Percentiles rank a stretch among this genome's conserved stretches.
Evolutionary conservation across 2,329 filamentous ascomycete species (phyloP).

Genomic region (Torrubiellomyces zombiae): DNA sequence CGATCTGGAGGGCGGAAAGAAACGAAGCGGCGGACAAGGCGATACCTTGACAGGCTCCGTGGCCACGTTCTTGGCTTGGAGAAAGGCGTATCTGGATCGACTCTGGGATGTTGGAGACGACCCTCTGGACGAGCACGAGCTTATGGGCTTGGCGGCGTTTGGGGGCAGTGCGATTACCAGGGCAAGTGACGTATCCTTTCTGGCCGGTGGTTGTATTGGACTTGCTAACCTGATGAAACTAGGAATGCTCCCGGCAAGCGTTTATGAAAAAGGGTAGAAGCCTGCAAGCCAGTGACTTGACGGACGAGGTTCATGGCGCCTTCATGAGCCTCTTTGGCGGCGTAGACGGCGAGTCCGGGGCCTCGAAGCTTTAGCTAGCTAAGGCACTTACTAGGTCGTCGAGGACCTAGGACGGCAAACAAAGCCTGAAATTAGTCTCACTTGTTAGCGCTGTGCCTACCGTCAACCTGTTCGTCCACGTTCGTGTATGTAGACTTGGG

Average conservation of each 20-base stretch:
- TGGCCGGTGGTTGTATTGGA: neutral
- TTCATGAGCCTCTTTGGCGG: slow-evolving; percentile 73
- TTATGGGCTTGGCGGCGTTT: slow-evolving; percentile 67
- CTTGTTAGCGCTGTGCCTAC: no score
- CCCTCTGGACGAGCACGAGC: slow-evolving; percentile 32
- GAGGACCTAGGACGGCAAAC: no score
- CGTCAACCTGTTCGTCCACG: no score
- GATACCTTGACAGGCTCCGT: slow-evolving; percentile 85
- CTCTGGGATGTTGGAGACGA: slow-evolving; percentile 49
- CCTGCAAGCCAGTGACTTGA: slow-evolving; percentile 84
- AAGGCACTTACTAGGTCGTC: neutral
- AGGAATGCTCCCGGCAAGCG: slow-evolving; percentile 72
- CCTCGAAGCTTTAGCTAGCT: slow-evolving; percentile 19
- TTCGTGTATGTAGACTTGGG: no score
- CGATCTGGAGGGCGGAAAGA: slow-evolving; percentile 66
- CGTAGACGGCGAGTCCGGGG: slow-evolving; percentile 25
- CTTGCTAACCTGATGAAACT: neutral
- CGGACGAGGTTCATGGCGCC: slow-evolving; percentile 70
- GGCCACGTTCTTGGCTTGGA: slow-evolving; percentile 78
- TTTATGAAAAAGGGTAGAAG: slow-evolving; percentile 75
- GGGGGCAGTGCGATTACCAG: slow-evolving; percentile 78
- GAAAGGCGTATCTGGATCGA: slow-evolving; percentile 68
- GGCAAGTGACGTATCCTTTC: slow-evolving; percentile 25
- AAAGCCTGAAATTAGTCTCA: no score
- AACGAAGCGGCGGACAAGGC: slow-evolving; percentile 86